Evolutionary conservation across 495 filamentous ascomycete genomes (phyloP).

Genomic region (Talaromyces liani): DNA sequence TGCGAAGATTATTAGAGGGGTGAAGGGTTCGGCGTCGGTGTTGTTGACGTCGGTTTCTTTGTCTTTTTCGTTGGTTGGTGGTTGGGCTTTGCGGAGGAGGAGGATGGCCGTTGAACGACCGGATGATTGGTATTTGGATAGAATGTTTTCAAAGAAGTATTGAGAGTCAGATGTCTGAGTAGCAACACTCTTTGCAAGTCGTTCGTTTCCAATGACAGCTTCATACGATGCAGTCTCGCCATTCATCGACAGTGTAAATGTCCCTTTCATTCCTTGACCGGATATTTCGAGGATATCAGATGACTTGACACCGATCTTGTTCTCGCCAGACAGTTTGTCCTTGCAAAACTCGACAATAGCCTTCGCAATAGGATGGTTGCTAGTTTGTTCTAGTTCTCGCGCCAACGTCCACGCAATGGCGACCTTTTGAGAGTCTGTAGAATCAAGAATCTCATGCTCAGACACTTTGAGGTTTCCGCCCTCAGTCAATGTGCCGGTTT

Average conservation of each 20-base stretch:
- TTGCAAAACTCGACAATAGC: slow-evolving; percentile 68
- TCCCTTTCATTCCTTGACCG: slow-evolving; percentile 74
- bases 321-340: slow-evolving; percentile 19
- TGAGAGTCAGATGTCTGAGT: slow-evolving; percentile 15
- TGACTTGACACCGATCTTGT: slow-evolving; percentile 21
- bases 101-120: slow-evolving; percentile 71
- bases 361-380: slow-evolving; percentile 80
- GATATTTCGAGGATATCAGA: slow-evolving; percentile 63
- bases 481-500: slow-evolving; percentile 86
- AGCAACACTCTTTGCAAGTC: slow-evolving; percentile 46
- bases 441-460: slow-evolving; percentile 52
- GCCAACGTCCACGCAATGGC: slow-evolving; percentile 45
- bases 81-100: slow-evolving; percentile 33
- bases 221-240: slow-evolving; percentile 36
- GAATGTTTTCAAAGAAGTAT: slow-evolving; percentile 33
- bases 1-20: slow-evolving; percentile 62
- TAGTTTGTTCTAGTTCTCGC: slow-evolving; percentile 68
- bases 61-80: background rate
- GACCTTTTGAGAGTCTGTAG: slow-evolving; percentile 22
- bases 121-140: slow-evolving; percentile 60
- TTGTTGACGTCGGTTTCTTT: background rate
- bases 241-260: slow-evolving; percentile 38
- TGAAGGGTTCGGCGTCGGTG: slow-evolving; percentile 19
- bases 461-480: slow-evolving; percentile 77
- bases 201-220: slow-evolving; percentile 79